Base-by-base conservation (phyloP, 768 basidiomycete genomes). In the Rickenella mellea region DNA sequence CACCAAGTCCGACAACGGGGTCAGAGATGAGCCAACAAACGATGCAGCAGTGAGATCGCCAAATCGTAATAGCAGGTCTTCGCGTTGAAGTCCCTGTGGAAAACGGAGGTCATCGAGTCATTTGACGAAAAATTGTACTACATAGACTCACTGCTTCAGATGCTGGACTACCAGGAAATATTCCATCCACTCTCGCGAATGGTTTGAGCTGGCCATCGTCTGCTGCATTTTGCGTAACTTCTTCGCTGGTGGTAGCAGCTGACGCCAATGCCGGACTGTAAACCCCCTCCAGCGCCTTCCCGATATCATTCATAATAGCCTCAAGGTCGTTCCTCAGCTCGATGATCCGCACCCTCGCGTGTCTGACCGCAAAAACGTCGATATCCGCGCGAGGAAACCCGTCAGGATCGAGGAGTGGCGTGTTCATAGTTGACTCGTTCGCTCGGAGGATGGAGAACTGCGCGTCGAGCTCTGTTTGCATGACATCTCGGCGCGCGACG, bases 301-400 rank as follows among this genome's bases (percentile, higher is more conserved):
- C 78, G 43, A 96, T 76, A 35, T 73, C 69, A 48, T 80, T 70
- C 65, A 78, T 82, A 8, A 86, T 62, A 25, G 57, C 67, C 14
- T 65, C 68, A 45, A 83, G 66, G 55, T 98, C 93, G 52, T 92
- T 96, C 44, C 79, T 69, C 38, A 92, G 64, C 56, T 86, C 76
- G 40, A 85, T 79, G n/a, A 93, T 76, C 39, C 83, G 70, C 24
- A 80, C 72, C 40, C 90, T 73, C 10, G 89, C 86, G 37, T 66
- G 64, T 19, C 88, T 70, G 15, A 93, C 80, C 9, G 82, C 79
- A 55, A 77, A 87, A 14, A 94, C 69, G 50, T 93, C 87, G 47
- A 97, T 73, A 61, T 94, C 84, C 11, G 76, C 78, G 11, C 90
- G 73, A 1, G 93, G 93, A 60, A 89, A 97, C 6, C 94, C 94